phyloP scores from a whole-genome alignment of 768 basidiomycete species.

The Tubosaeta sp. region DNA sequence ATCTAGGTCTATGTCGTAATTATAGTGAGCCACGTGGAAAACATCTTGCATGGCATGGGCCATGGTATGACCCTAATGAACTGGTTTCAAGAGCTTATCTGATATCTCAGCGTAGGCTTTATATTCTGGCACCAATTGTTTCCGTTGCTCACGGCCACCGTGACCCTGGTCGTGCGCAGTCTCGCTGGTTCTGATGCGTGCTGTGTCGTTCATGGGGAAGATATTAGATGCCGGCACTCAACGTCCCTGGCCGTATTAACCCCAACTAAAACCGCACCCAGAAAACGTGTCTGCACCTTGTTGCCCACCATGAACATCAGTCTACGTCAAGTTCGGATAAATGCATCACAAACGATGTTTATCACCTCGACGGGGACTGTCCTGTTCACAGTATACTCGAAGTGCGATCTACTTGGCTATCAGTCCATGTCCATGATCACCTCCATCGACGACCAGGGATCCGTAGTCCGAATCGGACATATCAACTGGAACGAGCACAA shows the following conservation, averaged over 20 bases:
- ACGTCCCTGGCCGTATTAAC: background rate
- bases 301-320: conserved; percentile 15
- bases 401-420: background rate
- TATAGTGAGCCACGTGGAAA: background rate
- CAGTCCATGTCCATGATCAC: conserved; percentile 8
- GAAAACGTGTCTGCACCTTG: background rate
- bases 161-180: background rate
- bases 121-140: no score
- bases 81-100: no score
- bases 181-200: background rate
- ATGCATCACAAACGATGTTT: conserved; percentile 9
- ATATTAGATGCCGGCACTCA: background rate
- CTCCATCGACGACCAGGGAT: conserved; percentile 9
- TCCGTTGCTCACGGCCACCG: background rate
- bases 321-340: conserved; percentile 12
- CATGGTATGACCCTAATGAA: no score
- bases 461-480: conserved; percentile 5
- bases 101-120: no score
- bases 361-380: conserved; percentile 14
- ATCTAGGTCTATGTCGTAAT: conserved; percentile 11
- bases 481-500: conserved; percentile 15
- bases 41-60: no score
- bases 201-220: background rate
- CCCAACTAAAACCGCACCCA: background rate
- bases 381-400: conserved; percentile 10